These are phyloP conservation scores for Bipolaris bicolor DNA, from an alignment of 2,329 filamentous ascomycete genomes.

Conservation along the genomic window DNA sequence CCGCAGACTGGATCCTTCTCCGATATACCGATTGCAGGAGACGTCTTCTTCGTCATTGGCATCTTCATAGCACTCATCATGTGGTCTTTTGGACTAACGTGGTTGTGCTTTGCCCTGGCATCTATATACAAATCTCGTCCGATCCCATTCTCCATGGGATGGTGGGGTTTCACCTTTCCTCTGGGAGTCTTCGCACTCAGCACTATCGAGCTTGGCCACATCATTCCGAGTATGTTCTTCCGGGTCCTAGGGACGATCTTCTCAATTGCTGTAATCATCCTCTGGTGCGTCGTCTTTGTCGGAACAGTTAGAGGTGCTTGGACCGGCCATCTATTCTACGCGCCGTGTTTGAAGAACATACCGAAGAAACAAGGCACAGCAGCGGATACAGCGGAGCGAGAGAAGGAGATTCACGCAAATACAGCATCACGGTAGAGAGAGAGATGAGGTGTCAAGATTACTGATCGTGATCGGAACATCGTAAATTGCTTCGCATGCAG, in stretches of 20 bases:
- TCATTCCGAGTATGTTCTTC: conserved; percentile 63
- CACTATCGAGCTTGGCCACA: conserved; percentile 56
- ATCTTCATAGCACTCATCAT: conserved; percentile 60
- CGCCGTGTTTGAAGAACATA: conserved; percentile 57
- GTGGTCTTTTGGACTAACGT: conserved; percentile 63
- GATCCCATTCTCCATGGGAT: conserved; percentile 68
- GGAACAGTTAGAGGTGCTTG: conserved; percentile 58
- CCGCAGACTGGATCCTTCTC: conserved; percentile 48
- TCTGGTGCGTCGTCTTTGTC: conserved; percentile 62
- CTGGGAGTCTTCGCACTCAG: conserved; percentile 62
- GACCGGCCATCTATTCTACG: conserved; percentile 59
- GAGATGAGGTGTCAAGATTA: not conserved
- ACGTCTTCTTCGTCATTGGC: conserved; percentile 62
- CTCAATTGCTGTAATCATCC: conserved; percentile 57
- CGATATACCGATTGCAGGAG: conserved; percentile 52
- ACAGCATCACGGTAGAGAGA: not conserved
- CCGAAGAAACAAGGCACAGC: conserved; percentile 28
- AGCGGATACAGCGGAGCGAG: conserved; percentile 24
- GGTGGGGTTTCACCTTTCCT: conserved; percentile 68
- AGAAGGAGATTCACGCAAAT: conserved; percentile 16
- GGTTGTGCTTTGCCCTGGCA: conserved; percentile 61
- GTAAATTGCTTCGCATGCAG: not conserved
- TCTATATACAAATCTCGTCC: conserved; percentile 52
- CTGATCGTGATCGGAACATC: not conserved
- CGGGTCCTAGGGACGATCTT: conserved; percentile 63